phyloP scores from a whole-genome alignment of 75 land plant genomes.

The Pseudotsuga menziesii region DNA sequence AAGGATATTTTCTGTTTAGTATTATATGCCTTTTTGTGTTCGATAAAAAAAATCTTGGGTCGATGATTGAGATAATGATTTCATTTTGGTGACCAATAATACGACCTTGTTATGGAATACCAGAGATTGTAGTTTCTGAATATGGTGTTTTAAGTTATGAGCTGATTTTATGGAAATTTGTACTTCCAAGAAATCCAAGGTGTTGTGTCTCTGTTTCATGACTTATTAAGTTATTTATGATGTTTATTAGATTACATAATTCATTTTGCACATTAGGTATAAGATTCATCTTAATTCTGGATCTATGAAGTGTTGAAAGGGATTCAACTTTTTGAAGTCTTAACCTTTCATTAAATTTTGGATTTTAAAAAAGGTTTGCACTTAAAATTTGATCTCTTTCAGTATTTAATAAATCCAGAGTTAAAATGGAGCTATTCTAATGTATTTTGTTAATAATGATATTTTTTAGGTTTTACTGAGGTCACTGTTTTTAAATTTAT shows the following conservation, averaged over 20 bases:
- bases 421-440: no score
- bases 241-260: background rate
- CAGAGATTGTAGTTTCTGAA: background rate
- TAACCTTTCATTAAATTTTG: no score
- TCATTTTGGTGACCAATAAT: background rate
- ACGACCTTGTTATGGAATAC: background rate
- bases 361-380: no score
- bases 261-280: background rate
- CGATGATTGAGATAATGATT: background rate
- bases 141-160: background rate
- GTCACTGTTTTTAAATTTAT: no score
- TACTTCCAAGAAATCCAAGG: background rate
- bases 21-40: background rate
- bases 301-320: no score
- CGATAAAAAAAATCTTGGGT: background rate
- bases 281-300: no score
- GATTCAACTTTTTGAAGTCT: no score
- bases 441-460: no score
- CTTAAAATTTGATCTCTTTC: no score
- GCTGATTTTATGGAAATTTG: no score
- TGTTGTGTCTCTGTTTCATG: background rate
- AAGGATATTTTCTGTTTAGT: background rate
- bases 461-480: no score
- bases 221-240: background rate
- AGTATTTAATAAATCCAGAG: no score